phyloP scores from a whole-genome alignment of 2,329 filamentous ascomycete species.

The Sporothrix luriei region DNA sequence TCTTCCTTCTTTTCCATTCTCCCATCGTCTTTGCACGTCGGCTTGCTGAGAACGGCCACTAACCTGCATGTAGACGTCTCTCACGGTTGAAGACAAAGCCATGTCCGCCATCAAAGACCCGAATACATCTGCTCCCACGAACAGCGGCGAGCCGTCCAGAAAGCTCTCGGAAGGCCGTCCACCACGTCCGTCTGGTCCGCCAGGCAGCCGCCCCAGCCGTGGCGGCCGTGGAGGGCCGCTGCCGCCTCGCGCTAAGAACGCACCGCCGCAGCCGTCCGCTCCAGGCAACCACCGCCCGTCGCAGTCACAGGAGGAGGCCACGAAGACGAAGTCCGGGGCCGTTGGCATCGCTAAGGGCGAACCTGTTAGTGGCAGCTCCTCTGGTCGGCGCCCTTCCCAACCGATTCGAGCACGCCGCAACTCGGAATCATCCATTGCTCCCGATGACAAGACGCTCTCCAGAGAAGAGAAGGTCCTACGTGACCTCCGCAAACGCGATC shows the following conservation, averaged over 20 bases:
- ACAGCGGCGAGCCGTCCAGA: constrained; percentile 35
- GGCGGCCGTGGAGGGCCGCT: constrained; percentile 47
- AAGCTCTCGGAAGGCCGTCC: constrained; percentile 22
- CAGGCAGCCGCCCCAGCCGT: constrained; percentile 38
- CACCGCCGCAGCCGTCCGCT: constrained; percentile 51
- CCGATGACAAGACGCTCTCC: constrained; percentile 62
- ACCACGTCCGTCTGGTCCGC: constrained; percentile 39
- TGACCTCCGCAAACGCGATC: constrained; percentile 55
- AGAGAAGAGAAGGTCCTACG: constrained; percentile 60
- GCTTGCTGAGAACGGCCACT: constrained; percentile 17
- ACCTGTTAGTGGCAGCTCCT: not conserved
- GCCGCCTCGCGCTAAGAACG: constrained; percentile 52
- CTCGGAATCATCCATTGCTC: constrained; percentile 72
- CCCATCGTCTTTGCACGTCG: constrained; percentile 25
- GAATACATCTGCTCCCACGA: not conserved
- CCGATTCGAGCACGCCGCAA: constrained; percentile 66
- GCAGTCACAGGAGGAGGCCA: constrained; percentile 67
- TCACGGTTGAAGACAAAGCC: constrained; percentile 65
- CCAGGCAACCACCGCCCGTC: constrained; percentile 59
- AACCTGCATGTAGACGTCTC: constrained; percentile 58
- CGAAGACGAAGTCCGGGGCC: constrained; percentile 50
- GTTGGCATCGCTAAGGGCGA: constrained; percentile 11
- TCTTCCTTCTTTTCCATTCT: constrained; percentile 31
- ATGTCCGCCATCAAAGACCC: constrained; percentile 27
- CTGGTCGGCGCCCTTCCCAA: constrained; percentile 40